Conservation (phyloP, 805 yeast species). For the Lachancea mirantina region DNA sequence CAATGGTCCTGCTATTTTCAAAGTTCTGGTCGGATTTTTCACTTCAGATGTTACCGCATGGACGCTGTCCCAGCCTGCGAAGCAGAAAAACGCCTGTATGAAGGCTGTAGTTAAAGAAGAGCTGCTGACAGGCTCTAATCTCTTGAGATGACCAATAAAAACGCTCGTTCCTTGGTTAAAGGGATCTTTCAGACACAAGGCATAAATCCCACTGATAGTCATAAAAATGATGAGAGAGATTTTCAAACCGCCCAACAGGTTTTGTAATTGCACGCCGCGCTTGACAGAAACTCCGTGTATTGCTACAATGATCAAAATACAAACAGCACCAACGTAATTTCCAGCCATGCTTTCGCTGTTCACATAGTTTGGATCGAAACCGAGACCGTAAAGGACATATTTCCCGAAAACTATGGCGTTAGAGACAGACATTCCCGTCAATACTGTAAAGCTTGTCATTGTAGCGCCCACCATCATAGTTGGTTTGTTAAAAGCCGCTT, state of each 20-base stretch:
- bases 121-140: slow-evolving; percentile 28
- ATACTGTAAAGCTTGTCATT: slow-evolving; percentile 41
- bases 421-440: slow-evolving; percentile 50
- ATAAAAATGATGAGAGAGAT: slow-evolving; percentile 46
- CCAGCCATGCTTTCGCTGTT: slow-evolving; percentile 34
- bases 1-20: slow-evolving; percentile 54
- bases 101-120: slow-evolving; percentile 49
- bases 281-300: slow-evolving; percentile 55
- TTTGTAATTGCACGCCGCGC: slow-evolving; percentile 56
- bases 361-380: slow-evolving; percentile 33
- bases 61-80: slow-evolving; percentile 57
- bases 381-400: slow-evolving; percentile 42
- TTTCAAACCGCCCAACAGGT: slow-evolving; percentile 56
- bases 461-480: slow-evolving; percentile 46
- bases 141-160: slow-evolving; percentile 26
- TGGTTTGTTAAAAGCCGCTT: slow-evolving; percentile 58
- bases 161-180: not conserved
- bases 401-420: slow-evolving; percentile 58
- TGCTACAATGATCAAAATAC: slow-evolving; percentile 32
- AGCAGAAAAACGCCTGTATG: slow-evolving; percentile 52
- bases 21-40: slow-evolving; percentile 49
- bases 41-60: slow-evolving; percentile 58
- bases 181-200: slow-evolving; percentile 38
- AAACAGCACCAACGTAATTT: slow-evolving; percentile 36
- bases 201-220: slow-evolving; percentile 53